phyloP scores from a whole-genome alignment of 73 alveolate species.

The Urostyla sp. region DNA sequence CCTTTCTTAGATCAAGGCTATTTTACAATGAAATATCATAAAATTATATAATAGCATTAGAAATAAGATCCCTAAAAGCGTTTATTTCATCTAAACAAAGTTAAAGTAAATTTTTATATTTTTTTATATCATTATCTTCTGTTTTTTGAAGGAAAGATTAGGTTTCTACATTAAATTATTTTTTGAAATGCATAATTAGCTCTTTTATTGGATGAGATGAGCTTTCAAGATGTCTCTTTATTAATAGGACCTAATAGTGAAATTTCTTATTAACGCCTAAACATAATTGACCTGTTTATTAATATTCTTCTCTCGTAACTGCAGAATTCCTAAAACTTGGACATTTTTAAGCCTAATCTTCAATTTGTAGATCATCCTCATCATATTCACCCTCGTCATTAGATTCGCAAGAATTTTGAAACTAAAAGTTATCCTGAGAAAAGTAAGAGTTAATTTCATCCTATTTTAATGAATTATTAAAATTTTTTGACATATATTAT shows the following conservation, averaged over 20 bases:
- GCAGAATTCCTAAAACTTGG: neutral
- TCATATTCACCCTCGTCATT: too few species aligned
- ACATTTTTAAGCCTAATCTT: neutral
- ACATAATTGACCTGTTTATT: neutral
- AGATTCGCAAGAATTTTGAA: neutral
- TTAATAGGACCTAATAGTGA: slow-evolving; percentile 36
- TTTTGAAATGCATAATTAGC: slow-evolving; percentile 6
- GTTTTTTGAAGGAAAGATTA: neutral
- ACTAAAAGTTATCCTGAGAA: neutral
- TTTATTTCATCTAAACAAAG: slow-evolving; percentile 4
- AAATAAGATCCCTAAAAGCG: slow-evolving; percentile 2
- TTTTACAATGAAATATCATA: neutral
- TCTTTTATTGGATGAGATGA: slow-evolving; percentile 17
- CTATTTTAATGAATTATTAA: too few species aligned
- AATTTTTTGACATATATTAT: too few species aligned
- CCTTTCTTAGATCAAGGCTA: slow-evolving; percentile 23
- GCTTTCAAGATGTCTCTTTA: slow-evolving; percentile 18
- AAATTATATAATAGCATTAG: neutral
- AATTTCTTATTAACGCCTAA: neutral
- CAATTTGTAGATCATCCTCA: neutral
- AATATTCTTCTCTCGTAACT: neutral
- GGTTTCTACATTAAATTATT: neutral
- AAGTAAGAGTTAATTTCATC: too few species aligned
- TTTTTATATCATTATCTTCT: slow-evolving; percentile 5
- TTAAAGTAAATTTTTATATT: neutral